These are phyloP conservation scores for Vitis rupestris DNA, from an alignment of 164 flowering plant species.

Conservation along the genomic window DNA sequence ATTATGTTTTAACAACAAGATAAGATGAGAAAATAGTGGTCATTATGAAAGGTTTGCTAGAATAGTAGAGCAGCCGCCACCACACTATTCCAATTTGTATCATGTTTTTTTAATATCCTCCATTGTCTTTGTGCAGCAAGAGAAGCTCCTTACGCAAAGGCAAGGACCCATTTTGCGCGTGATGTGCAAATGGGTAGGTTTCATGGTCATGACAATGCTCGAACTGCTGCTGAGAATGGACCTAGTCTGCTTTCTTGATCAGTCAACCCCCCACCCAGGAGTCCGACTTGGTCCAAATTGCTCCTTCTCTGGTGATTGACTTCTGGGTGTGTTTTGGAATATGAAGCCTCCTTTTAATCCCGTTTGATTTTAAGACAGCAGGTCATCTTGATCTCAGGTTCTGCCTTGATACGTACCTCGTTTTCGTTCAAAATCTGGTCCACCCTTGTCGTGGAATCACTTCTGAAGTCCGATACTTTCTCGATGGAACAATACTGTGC, in stretches of 20 bases:
- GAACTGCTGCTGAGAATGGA: constrained; percentile 80
- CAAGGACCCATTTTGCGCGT: constrained; percentile 79
- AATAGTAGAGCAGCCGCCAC: background rate
- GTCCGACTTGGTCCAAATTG: background rate
- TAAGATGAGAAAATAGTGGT: background rate
- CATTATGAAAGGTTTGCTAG: background rate
- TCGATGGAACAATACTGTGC: background rate
- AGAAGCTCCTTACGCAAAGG: constrained; percentile 97
- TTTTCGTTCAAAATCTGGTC: background rate
- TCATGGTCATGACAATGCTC: constrained; percentile 48
- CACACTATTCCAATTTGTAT: too few relatives aligned
- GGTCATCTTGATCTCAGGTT: background rate
- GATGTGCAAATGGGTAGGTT: constrained; percentile 84
- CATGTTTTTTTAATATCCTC: too few relatives aligned
- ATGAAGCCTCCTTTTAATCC: background rate
- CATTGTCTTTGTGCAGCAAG: constrained; percentile 55
- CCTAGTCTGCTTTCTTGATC: constrained; percentile 72
- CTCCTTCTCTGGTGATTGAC: background rate
- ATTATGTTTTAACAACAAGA: background rate
- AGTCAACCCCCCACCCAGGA: too few relatives aligned
- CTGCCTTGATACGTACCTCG: background rate
- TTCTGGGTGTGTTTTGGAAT: background rate
- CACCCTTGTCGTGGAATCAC: too few relatives aligned
- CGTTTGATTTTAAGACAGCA: background rate
- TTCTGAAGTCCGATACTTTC: too few relatives aligned